Conservation (phyloP, 225 moss, liverwort and hornwort species). For the Rhytidiadelphus loreus region DNA sequence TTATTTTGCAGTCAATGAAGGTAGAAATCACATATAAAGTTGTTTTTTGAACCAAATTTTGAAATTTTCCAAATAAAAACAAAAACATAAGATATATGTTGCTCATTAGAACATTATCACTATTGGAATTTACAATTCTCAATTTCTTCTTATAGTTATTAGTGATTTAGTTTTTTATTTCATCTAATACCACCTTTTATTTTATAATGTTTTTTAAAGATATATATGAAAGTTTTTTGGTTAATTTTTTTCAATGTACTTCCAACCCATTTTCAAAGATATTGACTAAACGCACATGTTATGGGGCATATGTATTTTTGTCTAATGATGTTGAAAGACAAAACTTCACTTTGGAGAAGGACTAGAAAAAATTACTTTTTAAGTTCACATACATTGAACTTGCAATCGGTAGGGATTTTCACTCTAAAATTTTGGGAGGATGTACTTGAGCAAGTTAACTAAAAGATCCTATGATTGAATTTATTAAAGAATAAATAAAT, state of each 20-base stretch:
- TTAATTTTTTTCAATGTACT: background rate
- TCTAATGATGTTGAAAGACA: background rate
- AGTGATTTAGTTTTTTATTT: background rate
- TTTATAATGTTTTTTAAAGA: background rate
- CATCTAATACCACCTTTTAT: background rate
- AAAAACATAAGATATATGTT: background rate
- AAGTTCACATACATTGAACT: background rate
- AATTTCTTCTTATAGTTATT: background rate
- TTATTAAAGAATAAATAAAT: background rate
- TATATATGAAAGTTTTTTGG: accelerated
- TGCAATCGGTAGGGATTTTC: accelerated
- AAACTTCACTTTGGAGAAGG: background rate
- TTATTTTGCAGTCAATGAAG: background rate
- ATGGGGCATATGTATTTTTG: background rate
- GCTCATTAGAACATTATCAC: background rate
- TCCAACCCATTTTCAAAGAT: background rate
- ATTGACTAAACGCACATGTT: background rate
- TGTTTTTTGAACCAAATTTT: background rate
- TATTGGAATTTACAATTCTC: background rate
- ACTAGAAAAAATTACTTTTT: background rate
- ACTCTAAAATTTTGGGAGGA: too few species aligned
- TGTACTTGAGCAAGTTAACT: background rate
- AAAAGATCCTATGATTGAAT: background rate
- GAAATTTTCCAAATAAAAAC: background rate
- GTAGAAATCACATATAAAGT: background rate